Conservation (phyloP, 768 basidiomycete species). For the Leccinum aurantiacum region DNA sequence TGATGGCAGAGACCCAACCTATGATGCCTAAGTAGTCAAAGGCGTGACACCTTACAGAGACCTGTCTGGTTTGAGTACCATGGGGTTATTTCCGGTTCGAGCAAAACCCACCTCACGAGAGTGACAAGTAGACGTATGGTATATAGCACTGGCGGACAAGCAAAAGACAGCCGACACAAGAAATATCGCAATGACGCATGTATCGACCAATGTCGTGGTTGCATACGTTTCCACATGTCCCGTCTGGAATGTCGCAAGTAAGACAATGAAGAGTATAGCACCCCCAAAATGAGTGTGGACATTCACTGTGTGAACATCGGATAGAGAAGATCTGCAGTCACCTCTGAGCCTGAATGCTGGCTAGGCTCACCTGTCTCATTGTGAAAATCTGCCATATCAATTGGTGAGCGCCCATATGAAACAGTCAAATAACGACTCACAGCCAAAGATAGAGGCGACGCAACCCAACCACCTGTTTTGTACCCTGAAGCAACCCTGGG, state of each 20-base stretch:
- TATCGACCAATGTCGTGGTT: conserved; percentile 60
- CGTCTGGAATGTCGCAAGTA: conserved; percentile 54
- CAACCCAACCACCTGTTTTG: conserved; percentile 65
- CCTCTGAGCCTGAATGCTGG: conserved; percentile 1
- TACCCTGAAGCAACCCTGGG: conserved; percentile 38
- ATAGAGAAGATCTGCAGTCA: conserved; percentile 8
- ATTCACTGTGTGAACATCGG: conserved; percentile 56
- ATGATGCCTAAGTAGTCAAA: conserved; percentile 83
- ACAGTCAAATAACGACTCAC: conserved; percentile 42
- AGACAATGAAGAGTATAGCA: conserved; percentile 56
- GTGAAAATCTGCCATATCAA: conserved; percentile 56
- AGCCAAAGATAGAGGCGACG: conserved; percentile 60
- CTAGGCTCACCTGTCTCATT: conserved; percentile 65
- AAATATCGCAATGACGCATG: conserved; percentile 61
- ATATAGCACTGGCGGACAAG: conserved; percentile 67
- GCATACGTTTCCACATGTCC: conserved; percentile 52
- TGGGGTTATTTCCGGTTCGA: background rate
- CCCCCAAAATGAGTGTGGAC: conserved; percentile 82
- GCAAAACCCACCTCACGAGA: conserved; percentile 55
- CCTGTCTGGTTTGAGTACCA: conserved; percentile 38
- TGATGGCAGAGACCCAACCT: conserved; percentile 35
- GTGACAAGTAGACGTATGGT: conserved; percentile 73
- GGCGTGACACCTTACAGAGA: conserved; percentile 57
- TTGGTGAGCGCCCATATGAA: conserved; percentile 16
- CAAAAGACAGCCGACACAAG: conserved; percentile 72